phyloP scores from a whole-genome alignment of 1,139 yeast genomes.

The Yamadazyma trypodendri region DNA sequence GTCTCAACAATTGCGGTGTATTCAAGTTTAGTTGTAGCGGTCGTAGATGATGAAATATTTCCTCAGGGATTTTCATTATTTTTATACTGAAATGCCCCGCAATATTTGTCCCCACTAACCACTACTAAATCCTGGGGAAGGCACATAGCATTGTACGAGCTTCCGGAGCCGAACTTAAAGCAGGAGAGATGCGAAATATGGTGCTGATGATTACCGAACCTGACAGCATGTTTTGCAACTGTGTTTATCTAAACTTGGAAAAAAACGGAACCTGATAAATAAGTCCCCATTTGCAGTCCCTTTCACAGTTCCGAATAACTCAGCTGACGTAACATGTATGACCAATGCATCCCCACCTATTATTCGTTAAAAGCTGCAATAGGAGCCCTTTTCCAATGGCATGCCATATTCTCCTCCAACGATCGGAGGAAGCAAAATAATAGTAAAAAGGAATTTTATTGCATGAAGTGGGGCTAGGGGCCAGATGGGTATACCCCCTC shows the following conservation, averaged over 20 bases:
- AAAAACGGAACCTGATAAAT: too few species aligned
- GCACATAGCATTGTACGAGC: too few species aligned
- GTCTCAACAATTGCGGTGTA: slow-evolving; percentile 14
- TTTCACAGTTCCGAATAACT: too few species aligned
- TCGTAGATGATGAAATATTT: background rate
- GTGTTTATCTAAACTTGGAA: too few species aligned
- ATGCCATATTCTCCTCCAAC: background rate
- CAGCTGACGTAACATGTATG: background rate
- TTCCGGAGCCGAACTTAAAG: too few species aligned
- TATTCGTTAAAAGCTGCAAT: background rate
- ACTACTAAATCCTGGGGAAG: slow-evolving; percentile 3
- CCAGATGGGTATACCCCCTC: background rate
- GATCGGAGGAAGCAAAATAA: background rate
- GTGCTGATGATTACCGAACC: too few species aligned
- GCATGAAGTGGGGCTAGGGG: slow-evolving; percentile 2
- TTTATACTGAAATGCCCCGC: slow-evolving; percentile 4
- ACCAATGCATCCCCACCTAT: background rate
- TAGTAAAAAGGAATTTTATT: background rate
- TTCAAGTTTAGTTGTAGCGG: background rate
- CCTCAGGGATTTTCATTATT: background rate
- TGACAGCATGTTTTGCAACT: too few species aligned
- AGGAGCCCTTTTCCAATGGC: background rate
- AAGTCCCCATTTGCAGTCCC: too few species aligned
- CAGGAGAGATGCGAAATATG: too few species aligned
- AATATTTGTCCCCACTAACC: slow-evolving; percentile 5